phyloP scores from a whole-genome alignment of 2,329 filamentous ascomycete species.

The Hyphodiscus sp. region DNA sequence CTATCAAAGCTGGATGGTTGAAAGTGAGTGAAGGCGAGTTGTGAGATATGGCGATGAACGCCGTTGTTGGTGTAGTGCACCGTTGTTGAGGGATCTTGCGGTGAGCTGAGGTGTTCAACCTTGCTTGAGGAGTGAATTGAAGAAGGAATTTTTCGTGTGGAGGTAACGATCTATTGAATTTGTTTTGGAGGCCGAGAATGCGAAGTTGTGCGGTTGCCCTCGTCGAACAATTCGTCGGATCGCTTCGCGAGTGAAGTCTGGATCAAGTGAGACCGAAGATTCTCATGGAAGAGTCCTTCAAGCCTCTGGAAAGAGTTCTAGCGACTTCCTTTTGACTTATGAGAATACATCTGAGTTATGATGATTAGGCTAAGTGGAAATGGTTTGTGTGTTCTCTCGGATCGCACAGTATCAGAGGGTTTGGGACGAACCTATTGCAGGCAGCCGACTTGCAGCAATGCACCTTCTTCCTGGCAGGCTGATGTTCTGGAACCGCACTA shows the following conservation, averaged over 20 bases:
- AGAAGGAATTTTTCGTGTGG: not conserved
- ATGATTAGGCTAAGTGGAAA: constrained; percentile 23
- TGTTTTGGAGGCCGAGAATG: not conserved
- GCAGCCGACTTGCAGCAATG: constrained; percentile 27
- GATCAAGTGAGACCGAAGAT: constrained; percentile 20
- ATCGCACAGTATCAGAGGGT: constrained; percentile 23
- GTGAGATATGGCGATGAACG: not conserved
- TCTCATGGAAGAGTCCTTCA: constrained; percentile 13
- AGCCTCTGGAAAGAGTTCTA: constrained; percentile 28
- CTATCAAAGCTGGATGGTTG: not conserved
- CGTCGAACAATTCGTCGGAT: not conserved
- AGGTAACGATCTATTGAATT: not conserved
- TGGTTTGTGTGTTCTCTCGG: constrained; percentile 27
- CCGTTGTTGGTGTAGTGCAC: not conserved
- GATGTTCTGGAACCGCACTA: constrained; percentile 26
- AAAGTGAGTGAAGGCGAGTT: not conserved
- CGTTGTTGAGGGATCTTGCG: not conserved
- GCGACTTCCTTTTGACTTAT: constrained; percentile 18
- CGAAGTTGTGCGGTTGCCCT: not conserved
- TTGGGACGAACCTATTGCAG: constrained; percentile 33
- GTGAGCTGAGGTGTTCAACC: not conserved
- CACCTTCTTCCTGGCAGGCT: constrained; percentile 19
- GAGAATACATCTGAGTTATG: constrained; percentile 23
- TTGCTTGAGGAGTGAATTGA: not conserved
- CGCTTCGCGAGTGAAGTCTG: constrained; percentile 6